Evolutionary conservation across 257 asterid genomes (phyloP).

Genomic region (Nicotiana paniculata): DNA sequence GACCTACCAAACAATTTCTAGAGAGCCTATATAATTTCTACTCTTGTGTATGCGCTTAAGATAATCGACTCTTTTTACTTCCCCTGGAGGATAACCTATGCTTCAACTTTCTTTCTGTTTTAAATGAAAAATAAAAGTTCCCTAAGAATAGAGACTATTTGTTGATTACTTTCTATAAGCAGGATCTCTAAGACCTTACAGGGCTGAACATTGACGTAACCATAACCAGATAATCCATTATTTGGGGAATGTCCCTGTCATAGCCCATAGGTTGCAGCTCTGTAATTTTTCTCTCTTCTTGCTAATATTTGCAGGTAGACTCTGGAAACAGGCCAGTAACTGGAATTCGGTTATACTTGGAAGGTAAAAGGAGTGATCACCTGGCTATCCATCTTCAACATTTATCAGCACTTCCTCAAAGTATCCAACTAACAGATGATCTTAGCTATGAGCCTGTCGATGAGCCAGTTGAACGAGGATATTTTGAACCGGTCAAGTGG

Average conservation of each 20-base stretch:
- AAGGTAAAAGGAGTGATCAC: slow-evolving; percentile 85
- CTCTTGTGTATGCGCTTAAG: background rate
- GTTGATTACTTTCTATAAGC: background rate
- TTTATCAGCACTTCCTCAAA: slow-evolving; percentile 61
- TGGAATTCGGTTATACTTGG: slow-evolving; percentile 81
- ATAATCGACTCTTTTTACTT: background rate
- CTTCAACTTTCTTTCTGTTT: background rate
- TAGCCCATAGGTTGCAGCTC: background rate
- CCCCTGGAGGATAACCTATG: background rate
- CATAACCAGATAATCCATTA: background rate
- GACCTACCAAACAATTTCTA: background rate
- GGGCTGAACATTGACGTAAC: background rate
- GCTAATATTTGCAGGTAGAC: slow-evolving; percentile 49
- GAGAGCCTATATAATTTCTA: background rate
- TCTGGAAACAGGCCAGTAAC: slow-evolving; percentile 83
- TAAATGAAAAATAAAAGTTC: background rate
- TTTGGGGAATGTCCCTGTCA: background rate
- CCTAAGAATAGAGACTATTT: background rate
- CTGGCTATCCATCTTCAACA: slow-evolving; percentile 91
- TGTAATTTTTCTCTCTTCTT: background rate
- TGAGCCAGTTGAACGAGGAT: slow-evolving; percentile 55
- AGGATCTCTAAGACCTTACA: background rate
- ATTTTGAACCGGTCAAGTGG: slow-evolving; percentile 89
- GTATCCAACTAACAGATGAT: slow-evolving; percentile 58
- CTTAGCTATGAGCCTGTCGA: slow-evolving; percentile 51